Percentiles rank a stretch among this genome's conserved stretches.
Evolutionary conservation across 1,284 basidiomycete genomes (phyloP).

Genomic region (Rhodotorula glutinis): DNA sequence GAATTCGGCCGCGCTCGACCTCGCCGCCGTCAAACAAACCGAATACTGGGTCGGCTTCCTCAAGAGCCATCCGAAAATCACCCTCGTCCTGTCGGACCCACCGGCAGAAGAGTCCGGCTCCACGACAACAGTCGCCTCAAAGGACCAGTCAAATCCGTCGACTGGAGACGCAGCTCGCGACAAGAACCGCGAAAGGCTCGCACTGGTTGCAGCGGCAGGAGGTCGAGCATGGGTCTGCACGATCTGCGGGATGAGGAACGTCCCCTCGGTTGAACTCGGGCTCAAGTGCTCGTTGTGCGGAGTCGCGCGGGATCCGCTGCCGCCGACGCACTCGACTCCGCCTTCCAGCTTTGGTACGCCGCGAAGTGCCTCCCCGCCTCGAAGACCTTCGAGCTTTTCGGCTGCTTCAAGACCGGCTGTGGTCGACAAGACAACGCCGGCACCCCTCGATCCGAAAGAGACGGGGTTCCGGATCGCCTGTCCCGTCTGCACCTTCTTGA

Average conservation of each 20-base stretch:
- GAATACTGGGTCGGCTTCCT: conserved; percentile 83
- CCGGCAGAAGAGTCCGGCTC: background rate
- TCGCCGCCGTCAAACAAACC: conserved; percentile 64
- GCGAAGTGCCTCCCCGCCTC: background rate
- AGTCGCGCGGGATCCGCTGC: conserved; percentile 45
- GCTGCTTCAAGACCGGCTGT: background rate
- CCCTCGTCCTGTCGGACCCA: conserved; percentile 59
- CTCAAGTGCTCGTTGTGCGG: conserved; percentile 70
- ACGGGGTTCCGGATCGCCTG: conserved; percentile 57
- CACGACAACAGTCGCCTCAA: conserved; percentile 14
- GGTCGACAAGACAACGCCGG: background rate
- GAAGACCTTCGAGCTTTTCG: background rate
- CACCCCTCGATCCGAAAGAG: conserved; percentile 2
- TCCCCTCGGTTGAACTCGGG: conserved; percentile 19
- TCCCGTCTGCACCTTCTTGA: conserved; percentile 86
- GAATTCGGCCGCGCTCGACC: conserved; percentile 54
- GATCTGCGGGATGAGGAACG: conserved; percentile 79
- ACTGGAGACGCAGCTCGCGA: conserved; percentile 7
- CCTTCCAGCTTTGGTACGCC: background rate
- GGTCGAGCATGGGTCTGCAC: conserved; percentile 69
- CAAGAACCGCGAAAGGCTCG: background rate
- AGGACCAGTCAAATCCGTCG: no score
- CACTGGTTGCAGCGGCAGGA: conserved; percentile 40
- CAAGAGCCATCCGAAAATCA: conserved; percentile 83
- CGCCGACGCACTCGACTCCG: background rate